These are phyloP conservation scores for Candida saitoana DNA, from an alignment of 805 yeast genomes.

Conservation along the genomic window DNA sequence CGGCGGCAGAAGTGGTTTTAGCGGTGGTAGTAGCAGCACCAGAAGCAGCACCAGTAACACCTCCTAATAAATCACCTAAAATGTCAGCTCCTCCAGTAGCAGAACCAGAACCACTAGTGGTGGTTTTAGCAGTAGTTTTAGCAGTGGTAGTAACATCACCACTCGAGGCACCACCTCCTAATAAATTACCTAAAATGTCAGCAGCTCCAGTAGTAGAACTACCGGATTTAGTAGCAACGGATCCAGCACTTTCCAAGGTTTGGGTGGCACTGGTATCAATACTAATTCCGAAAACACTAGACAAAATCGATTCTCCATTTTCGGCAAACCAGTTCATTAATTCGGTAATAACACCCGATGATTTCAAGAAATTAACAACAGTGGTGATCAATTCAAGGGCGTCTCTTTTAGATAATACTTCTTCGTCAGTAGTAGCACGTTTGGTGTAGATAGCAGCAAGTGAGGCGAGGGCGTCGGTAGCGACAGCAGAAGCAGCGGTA, in stretches of 20 bases:
- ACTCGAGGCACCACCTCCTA: conserved; percentile 15
- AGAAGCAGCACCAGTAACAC: conserved; percentile 15
- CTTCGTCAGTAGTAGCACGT: conserved; percentile 14
- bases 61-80: conserved; percentile 5
- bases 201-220: conserved; percentile 16
- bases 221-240: conserved; percentile 27
- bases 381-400: conserved; percentile 19
- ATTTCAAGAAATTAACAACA: conserved; percentile 24
- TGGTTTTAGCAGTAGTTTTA: conserved; percentile 11
- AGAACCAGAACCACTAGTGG: conserved; percentile 18
- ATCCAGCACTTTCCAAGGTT: conserved; percentile 13
- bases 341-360: conserved; percentile 27
- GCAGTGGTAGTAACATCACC: conserved; percentile 18
- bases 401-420: conserved; percentile 33
- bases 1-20: conserved; percentile 10
- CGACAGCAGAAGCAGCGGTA: conserved; percentile 19
- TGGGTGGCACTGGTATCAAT: conserved; percentile 16
- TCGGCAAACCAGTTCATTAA: conserved; percentile 29
- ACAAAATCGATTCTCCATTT: conserved; percentile 31
- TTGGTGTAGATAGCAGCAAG: not conserved
- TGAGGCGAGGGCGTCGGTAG: not conserved
- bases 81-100: conserved; percentile 10
- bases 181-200: not conserved
- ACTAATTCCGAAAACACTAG: conserved; percentile 27
- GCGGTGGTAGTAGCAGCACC: conserved; percentile 15